Conservation (phyloP, 2,329 filamentous ascomycete genomes). For the Diaporthe velutina region DNA sequence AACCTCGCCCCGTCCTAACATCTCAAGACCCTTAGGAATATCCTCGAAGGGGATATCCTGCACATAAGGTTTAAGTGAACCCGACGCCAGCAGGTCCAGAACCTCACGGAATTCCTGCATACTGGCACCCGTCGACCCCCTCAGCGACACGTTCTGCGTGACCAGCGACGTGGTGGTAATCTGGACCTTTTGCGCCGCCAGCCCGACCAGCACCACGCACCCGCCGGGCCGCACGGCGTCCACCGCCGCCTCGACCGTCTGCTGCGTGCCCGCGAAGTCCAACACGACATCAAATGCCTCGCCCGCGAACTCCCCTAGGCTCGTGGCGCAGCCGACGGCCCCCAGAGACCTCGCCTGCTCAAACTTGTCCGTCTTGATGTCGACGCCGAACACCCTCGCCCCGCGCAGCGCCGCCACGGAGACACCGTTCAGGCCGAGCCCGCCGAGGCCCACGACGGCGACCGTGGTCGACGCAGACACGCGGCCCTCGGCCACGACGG, state of each 20-base stretch:
- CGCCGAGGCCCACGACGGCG: background rate
- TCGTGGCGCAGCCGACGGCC: background rate
- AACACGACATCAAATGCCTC: background rate
- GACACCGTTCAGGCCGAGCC: background rate
- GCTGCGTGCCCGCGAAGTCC: background rate
- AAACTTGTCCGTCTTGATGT: background rate
- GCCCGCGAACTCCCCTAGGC: background rate
- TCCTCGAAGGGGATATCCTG: background rate
- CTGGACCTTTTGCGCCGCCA: background rate
- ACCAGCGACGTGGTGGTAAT: background rate
- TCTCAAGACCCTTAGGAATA: background rate
- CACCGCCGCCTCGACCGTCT: background rate
- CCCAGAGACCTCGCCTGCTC: background rate
- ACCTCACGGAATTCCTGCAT: background rate
- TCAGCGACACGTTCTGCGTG: background rate
- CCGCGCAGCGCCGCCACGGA: slow-evolving; percentile 11
- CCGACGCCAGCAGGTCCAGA: background rate
- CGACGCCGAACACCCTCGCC: background rate
- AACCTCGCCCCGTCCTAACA: background rate
- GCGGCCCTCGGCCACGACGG: background rate
- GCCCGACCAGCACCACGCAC: background rate
- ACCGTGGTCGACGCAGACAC: background rate
- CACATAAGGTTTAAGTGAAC: background rate
- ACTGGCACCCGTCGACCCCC: background rate
- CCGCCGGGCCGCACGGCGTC: background rate